These are phyloP conservation scores for Pestalotiopsis sp. DNA, from an alignment of 2,329 filamentous ascomycete species.

Conservation along the genomic window DNA sequence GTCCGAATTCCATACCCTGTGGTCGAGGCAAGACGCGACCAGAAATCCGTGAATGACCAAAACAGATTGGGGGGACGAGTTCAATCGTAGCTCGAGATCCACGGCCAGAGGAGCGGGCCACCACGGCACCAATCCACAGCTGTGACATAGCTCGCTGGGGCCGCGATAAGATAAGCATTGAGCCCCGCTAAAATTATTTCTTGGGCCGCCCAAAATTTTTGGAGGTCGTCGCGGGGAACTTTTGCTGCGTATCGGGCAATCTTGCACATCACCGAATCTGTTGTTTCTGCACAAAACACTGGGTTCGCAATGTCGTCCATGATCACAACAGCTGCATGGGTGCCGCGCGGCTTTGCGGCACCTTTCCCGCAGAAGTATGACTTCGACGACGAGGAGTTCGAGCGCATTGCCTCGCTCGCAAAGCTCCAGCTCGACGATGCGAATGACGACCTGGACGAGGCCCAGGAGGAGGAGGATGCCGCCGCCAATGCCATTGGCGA, in stretches of 20 bases:
- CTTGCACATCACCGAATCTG: not conserved
- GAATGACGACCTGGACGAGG: slow-evolving; percentile 79
- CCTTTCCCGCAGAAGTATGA: slow-evolving; percentile 76
- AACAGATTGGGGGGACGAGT: not conserved
- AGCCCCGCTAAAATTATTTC: slow-evolving; percentile 22
- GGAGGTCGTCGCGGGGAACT: not conserved
- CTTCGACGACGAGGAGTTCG: slow-evolving; percentile 75
- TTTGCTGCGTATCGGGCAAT: not conserved
- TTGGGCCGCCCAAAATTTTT: slow-evolving; percentile 16
- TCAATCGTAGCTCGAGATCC: not conserved
- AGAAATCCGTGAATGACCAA: not conserved
- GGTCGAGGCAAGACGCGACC: not conserved
- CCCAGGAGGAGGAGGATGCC: slow-evolving; percentile 49
- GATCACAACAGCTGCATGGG: slow-evolving; percentile 78
- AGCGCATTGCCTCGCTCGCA: slow-evolving; percentile 74
- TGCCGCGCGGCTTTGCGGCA: slow-evolving; percentile 75
- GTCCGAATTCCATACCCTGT: not conserved
- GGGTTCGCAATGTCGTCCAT: slow-evolving; percentile 58
- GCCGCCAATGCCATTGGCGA: slow-evolving; percentile 21
- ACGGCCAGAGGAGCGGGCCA: not conserved
- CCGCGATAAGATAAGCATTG: slow-evolving; percentile 18
- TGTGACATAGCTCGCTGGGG: not conserved
- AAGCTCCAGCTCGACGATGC: slow-evolving; percentile 89
- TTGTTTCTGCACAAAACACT: not conserved
- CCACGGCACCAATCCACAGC: not conserved